Conservation (phyloP, 2,329 filamentous ascomycete species). For the Botryotinia calthae region DNA sequence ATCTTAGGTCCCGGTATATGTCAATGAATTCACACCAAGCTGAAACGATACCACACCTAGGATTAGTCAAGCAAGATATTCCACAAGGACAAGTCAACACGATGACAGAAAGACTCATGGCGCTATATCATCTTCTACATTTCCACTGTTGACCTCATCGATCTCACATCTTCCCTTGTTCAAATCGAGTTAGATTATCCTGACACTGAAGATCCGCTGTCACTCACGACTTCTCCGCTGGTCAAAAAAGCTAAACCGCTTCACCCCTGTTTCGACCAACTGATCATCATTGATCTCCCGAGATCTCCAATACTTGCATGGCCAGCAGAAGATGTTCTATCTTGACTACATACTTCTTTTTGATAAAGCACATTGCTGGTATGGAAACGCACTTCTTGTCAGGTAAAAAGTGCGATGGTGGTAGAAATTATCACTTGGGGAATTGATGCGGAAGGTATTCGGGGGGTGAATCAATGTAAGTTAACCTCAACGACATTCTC, state of each 20-base stretch:
- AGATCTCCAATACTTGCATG: background rate
- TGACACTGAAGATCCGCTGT: background rate
- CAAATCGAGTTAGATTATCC: background rate
- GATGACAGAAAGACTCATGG: background rate
- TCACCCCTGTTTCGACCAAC: background rate
- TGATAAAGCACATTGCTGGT: background rate
- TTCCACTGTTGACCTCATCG: background rate
- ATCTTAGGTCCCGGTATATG: background rate
- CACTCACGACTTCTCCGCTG: background rate
- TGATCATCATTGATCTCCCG: background rate
- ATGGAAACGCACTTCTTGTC: background rate
- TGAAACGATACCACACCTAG: background rate
- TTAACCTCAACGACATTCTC: background rate
- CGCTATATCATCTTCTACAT: background rate
- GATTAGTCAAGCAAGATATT: background rate
- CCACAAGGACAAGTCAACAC: background rate
- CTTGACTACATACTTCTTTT: background rate
- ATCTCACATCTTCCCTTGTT: background rate
- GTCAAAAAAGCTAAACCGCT: background rate
- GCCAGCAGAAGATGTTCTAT: background rate
- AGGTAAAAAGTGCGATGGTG: too few species aligned
- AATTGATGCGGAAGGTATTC: background rate
- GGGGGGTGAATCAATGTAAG: background rate
- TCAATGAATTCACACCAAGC: background rate
- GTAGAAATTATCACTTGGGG: background rate